Percentiles rank a stretch among this genome's conserved stretches.
Conservation (phyloP, 176 grass and related monocot species). For the bread wheat (Triticum aestivum) region DNA sequence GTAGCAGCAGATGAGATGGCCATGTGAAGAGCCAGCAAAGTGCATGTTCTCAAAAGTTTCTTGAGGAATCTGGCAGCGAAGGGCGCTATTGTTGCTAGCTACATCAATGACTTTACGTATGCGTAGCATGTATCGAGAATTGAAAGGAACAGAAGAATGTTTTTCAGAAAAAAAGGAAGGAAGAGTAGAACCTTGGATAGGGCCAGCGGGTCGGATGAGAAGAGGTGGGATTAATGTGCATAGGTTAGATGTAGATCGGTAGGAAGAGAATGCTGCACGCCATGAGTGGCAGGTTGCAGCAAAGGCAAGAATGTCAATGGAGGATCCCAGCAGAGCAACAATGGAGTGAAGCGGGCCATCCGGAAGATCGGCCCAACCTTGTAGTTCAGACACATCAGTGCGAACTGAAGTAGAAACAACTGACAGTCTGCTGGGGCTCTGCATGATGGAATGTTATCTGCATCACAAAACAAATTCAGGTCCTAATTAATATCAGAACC, state of each 20-base stretch:
- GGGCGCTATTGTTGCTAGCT: neutral
- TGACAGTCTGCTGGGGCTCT: neutral
- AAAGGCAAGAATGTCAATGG: slow-evolving; percentile 30
- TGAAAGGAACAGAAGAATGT: neutral
- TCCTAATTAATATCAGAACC: neutral
- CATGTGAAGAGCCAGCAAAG: neutral
- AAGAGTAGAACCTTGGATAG: neutral
- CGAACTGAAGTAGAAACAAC: neutral
- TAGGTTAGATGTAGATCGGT: neutral
- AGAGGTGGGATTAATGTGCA: slow-evolving; percentile 20
- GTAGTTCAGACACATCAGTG: neutral
- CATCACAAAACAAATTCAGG: neutral
- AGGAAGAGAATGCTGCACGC: slow-evolving; percentile 10
- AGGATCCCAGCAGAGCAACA: neutral
- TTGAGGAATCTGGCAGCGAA: neutral
- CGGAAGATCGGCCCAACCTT: neutral
- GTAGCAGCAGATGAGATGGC: neutral
- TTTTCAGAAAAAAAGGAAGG: neutral
- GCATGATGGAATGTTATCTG: neutral
- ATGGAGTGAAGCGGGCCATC: neutral
- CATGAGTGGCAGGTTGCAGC: slow-evolving; percentile 38
- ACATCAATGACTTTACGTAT: neutral
- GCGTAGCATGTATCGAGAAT: neutral
- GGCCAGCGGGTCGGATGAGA: slow-evolving; percentile 7
- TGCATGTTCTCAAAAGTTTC: neutral